Base-by-base conservation (phyloP, 192 early-diverging fungal genomes). In the Jimgerdemannia lactiflua region DNA sequence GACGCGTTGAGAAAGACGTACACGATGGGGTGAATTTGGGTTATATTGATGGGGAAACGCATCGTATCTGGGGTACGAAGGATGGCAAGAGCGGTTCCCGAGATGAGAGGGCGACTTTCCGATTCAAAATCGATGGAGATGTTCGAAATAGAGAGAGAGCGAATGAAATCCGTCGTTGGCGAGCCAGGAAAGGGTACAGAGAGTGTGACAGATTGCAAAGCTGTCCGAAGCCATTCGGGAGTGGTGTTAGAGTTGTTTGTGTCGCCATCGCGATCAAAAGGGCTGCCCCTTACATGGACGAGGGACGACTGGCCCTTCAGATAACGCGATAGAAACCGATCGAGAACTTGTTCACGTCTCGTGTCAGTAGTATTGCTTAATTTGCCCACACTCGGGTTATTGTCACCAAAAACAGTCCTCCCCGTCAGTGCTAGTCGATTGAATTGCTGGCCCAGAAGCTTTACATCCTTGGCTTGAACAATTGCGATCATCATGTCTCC, bases 161-260 rank as follows among this genome's bases (percentile, higher is more conserved):
- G 49, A 19, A 83, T 79, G 3, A 83, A 59, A n/a, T 83, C 78
- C 1, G 67, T 79, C 4, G 77, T 72, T 4, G 42, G 64, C 11
- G 81, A 76, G 42, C 81, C 81, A 9, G 78, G 81, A 59, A 83
- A 83, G 0, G 81, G 81, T 10, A 79, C 67, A 3, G 18, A 43
- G 17, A 83, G 67, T 18, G 75, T 72, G 6, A 79, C 40, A 20
- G 68, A 42, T 11, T 42, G 65, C 4, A 83, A 54, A 8, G 81
- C 78, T 3, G 73, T 66, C 39, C 54, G 75, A 39, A 83, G 64
- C 81, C 81, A 83, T 18, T 44, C 68, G 18, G 80, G 80, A 54
- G n/a, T n/a, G n/a, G 49, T 54, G 49, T 11, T 54, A 54, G 49
- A 54, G 11, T 54, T 11, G 11, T 11, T 54, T 4, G 11, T 54